These are phyloP conservation scores for Botryotinia convoluta DNA, from an alignment of 2,329 filamentous ascomycete genomes.

Conservation along the genomic window DNA sequence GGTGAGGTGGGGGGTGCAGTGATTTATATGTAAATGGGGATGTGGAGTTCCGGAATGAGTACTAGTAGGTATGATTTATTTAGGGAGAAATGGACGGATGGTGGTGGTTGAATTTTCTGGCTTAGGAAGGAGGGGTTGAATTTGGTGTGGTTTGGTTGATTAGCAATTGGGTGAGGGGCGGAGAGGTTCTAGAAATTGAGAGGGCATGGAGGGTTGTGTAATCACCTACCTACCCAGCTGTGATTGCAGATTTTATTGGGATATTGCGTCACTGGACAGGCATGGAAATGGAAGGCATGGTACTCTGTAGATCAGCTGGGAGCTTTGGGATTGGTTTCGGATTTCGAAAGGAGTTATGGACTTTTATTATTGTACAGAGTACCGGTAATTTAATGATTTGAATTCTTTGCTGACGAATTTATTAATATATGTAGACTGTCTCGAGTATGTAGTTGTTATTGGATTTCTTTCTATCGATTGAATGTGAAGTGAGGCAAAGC, in stretches of 20 bases:
- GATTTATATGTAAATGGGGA: constrained; percentile 5
- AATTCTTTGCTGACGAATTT: background rate
- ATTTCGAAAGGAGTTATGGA: background rate
- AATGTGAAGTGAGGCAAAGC: background rate
- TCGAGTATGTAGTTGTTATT: background rate
- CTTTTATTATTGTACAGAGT: background rate
- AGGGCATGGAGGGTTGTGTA: background rate
- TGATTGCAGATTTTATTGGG: background rate
- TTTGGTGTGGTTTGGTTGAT: background rate
- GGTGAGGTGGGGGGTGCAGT: constrained; percentile 11
- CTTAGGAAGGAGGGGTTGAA: background rate
- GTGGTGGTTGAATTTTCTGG: background rate
- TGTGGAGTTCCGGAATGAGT: background rate
- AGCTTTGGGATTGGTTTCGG: background rate
- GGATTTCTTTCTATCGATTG: background rate
- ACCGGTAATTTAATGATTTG: background rate
- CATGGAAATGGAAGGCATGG: background rate
- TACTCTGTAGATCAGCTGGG: background rate
- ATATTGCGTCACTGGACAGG: background rate
- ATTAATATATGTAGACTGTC: too few species aligned
- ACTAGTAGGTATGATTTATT: background rate
- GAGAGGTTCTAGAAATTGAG: background rate
- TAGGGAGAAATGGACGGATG: background rate
- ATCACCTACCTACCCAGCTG: background rate
- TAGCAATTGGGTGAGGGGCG: constrained; percentile 1